Evolutionary conservation across 1,284 basidiomycete genomes (phyloP), one percentile per base, ranked within the genome.

Genomic region (Hypsizygus ulmarius): DNA sequence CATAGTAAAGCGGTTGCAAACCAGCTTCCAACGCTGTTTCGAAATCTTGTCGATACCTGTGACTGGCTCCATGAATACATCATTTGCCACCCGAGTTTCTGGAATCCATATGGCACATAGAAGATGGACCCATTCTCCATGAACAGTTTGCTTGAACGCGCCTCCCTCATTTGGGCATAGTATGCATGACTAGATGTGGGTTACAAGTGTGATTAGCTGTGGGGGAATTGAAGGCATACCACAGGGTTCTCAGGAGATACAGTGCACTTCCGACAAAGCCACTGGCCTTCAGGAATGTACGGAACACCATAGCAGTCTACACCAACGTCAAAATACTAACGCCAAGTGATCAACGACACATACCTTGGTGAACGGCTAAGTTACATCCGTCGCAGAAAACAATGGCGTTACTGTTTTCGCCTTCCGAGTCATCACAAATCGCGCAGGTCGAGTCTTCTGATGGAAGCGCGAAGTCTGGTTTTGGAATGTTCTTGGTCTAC

Each of bases 381-480:
- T 99, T 99, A 68, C 97, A 99, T 0, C 97, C 97, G 64, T 99
- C 97, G 67, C 97, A 99, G 64, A 99, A 99, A 12, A 99, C 96
- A 57, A 99, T 99, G 5, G 95, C 97, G 64, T 99, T 99, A 50
- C 90, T 92, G 65, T 98, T 98, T 69, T 99, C 97, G 55, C 94
- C 96, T 62, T 99, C 97, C 2, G 93, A 92, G 62, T 99, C 96
- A 60, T 99, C 96, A 63, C 97, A 99, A 43, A 99, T 90, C 2
- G 93, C 90, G 65, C 97, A 99, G 1, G 90, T 92, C 2, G 93
- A 93, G 63, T 97, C 95, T 70, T 97, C 93, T 1, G 87, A 90
- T 0, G 91, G 90, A 59, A 95, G 72, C 1, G 83, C 87, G 50
- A 84, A 74, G 59, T 89, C 87, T 0, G 86, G 83, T 64, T 95